Evolutionary conservation across 2,329 filamentous ascomycete species (phyloP).

Genomic region (Trichoderma pleuroti): DNA sequence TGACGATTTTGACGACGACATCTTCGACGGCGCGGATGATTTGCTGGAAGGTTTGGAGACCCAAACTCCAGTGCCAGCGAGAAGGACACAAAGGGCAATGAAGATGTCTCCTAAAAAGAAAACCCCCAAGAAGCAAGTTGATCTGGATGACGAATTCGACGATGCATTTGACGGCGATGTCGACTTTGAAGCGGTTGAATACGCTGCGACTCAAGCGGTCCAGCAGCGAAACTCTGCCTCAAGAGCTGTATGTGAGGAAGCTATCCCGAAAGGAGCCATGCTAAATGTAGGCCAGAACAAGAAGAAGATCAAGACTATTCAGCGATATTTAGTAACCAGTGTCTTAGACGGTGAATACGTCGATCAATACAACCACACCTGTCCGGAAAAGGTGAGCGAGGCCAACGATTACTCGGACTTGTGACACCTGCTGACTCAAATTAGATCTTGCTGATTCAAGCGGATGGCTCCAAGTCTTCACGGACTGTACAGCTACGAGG

Average conservation of each 20-base stretch:
- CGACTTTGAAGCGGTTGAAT: slow-evolving; percentile 74
- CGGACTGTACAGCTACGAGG: slow-evolving; percentile 74
- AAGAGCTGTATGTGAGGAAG: slow-evolving; percentile 38
- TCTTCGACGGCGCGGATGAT: slow-evolving; percentile 47
- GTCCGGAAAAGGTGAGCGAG: slow-evolving; percentile 66
- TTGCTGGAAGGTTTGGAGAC: slow-evolving; percentile 25
- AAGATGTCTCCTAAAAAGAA: neutral
- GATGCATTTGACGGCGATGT: slow-evolving; percentile 62
- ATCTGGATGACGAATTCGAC: slow-evolving; percentile 35
- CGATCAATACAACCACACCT: slow-evolving; percentile 56
- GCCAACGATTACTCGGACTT: neutral
- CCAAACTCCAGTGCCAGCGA: slow-evolving; percentile 20
- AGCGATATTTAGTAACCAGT: slow-evolving; percentile 79
- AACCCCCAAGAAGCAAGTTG: slow-evolving; percentile 15
- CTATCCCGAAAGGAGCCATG: slow-evolving; percentile 33
- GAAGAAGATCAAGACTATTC: slow-evolving; percentile 69
- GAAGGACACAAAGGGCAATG: slow-evolving; percentile 4
- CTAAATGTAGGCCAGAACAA: slow-evolving; percentile 68
- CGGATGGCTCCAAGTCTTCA: slow-evolving; percentile 64
- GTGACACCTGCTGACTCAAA: neutral
- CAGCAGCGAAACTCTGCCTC: slow-evolving; percentile 28
- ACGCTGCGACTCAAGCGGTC: slow-evolving; percentile 66
- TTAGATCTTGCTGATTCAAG: slow-evolving; percentile 76
- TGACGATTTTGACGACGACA: slow-evolving; percentile 62
- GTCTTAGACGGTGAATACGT: slow-evolving; percentile 67